phyloP scores from a whole-genome alignment of 108 stramenopile genomes.

The Fistulifera solaris region DNA sequence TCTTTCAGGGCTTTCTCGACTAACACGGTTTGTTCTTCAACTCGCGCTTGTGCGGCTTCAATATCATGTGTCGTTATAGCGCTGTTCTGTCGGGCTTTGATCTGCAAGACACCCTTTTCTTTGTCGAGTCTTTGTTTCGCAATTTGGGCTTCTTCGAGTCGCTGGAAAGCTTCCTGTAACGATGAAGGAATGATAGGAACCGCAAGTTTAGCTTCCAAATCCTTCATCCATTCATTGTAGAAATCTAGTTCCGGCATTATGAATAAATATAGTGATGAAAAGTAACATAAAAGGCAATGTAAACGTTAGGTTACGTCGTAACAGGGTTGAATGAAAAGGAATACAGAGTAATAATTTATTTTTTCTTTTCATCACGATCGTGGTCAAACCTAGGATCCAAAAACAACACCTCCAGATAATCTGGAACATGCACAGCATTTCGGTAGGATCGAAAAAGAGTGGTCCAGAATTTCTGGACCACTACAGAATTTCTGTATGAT shows the following conservation, averaged over 20 bases:
- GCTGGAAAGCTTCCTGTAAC: background rate
- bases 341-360: no score
- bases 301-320: no score
- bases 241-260: background rate
- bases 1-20: background rate
- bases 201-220: background rate
- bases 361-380: no score
- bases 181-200: background rate
- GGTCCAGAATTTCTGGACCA: no score
- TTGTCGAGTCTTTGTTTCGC: background rate
- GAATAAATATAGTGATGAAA: no score
- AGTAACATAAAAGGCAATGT: no score
- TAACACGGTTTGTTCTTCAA: background rate
- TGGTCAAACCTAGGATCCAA: no score
- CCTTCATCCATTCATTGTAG: background rate
- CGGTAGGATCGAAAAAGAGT: no score
- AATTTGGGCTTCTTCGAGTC: background rate
- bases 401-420: no score
- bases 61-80: background rate
- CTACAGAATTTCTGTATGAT: no score
- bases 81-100: background rate
- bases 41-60: background rate
- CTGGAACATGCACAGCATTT: no score
- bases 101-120: background rate
- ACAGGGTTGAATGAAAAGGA: no score